These are phyloP conservation scores for Penicillium steckii DNA, from an alignment of 495 filamentous ascomycete species.

Conservation along the genomic window DNA sequence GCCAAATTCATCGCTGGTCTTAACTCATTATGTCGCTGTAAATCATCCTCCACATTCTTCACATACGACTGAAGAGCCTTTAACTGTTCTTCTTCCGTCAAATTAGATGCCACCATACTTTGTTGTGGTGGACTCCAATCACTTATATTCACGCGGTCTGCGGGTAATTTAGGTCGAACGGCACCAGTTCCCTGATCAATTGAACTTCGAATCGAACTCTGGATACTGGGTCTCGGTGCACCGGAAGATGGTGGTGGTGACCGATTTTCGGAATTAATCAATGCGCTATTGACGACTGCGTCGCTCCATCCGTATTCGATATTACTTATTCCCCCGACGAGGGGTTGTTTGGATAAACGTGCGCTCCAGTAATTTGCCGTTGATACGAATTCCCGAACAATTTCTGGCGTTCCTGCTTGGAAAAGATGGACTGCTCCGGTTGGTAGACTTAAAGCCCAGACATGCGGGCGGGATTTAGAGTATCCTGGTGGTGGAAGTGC, in stretches of 20 bases:
- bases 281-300: slow-evolving; percentile 73
- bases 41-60: slow-evolving; percentile 78
- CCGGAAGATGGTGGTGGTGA: slow-evolving; percentile 42
- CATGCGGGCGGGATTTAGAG: slow-evolving; percentile 84
- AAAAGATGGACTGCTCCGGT: slow-evolving; percentile 95
- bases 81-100: slow-evolving; percentile 79
- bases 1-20: slow-evolving; percentile 81
- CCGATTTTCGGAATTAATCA: slow-evolving; percentile 52
- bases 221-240: slow-evolving; percentile 57
- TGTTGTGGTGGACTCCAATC: slow-evolving; percentile 95
- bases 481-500: slow-evolving; percentile 88
- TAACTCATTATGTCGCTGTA: slow-evolving; percentile 83
- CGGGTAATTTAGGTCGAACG: slow-evolving; percentile 68
- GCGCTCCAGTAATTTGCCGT: slow-evolving; percentile 99
- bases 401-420: slow-evolving; percentile 93
- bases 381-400: slow-evolving; percentile 88
- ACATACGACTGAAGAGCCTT: slow-evolving; percentile 74
- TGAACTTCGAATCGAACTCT: slow-evolving; percentile 70
- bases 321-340: slow-evolving; percentile 91
- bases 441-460: slow-evolving; percentile 93
- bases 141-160: slow-evolving; percentile 78
- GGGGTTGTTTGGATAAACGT: slow-evolving; percentile 84
- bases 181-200: slow-evolving; percentile 58
- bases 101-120: slow-evolving; percentile 77
- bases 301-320: slow-evolving; percentile 98